Percentiles rank a stretch among this genome's conserved stretches.
Evolutionary conservation across 1,139 yeast genomes (phyloP).

Genomic region (Diutina scorzettiae): DNA sequence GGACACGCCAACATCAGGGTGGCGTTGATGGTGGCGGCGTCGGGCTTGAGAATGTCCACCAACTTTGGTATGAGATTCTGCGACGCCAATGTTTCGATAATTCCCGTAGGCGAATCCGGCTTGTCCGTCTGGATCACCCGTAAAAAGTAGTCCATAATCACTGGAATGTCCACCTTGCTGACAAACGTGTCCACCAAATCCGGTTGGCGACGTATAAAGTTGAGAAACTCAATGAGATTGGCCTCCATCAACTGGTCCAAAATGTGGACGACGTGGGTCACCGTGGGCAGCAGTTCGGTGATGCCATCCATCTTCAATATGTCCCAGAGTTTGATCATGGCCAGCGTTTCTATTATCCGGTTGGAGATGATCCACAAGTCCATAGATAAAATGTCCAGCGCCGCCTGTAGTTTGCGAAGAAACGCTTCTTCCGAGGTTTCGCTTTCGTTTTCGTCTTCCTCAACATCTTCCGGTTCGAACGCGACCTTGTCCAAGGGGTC

Average conservation of each 20-base stretch:
- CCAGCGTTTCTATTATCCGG: constrained; percentile 30
- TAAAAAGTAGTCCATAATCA: constrained; percentile 43
- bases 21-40: constrained; percentile 18
- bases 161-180: constrained; percentile 44
- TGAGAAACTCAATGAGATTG: constrained; percentile 36
- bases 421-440: constrained; percentile 26
- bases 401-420: constrained; percentile 28
- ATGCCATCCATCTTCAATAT: constrained; percentile 25
- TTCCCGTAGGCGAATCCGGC: constrained; percentile 53
- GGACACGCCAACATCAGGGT: constrained; percentile 3
- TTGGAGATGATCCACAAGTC: constrained; percentile 36
- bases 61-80: constrained; percentile 43
- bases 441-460: not conserved
- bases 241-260: constrained; percentile 37
- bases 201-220: constrained; percentile 40
- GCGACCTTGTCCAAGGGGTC: constrained; percentile 1
- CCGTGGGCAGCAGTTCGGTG: constrained; percentile 28
- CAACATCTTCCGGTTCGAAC: not conserved
- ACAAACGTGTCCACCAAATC: constrained; percentile 43
- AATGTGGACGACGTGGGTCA: constrained; percentile 29
- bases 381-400: constrained; percentile 31
- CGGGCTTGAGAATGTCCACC: constrained; percentile 37
- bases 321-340: constrained; percentile 34
- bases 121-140: constrained; percentile 56
- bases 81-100: constrained; percentile 37